phyloP scores from a whole-genome alignment of 768 basidiomycete genomes.

The Leccinum variicolor region DNA sequence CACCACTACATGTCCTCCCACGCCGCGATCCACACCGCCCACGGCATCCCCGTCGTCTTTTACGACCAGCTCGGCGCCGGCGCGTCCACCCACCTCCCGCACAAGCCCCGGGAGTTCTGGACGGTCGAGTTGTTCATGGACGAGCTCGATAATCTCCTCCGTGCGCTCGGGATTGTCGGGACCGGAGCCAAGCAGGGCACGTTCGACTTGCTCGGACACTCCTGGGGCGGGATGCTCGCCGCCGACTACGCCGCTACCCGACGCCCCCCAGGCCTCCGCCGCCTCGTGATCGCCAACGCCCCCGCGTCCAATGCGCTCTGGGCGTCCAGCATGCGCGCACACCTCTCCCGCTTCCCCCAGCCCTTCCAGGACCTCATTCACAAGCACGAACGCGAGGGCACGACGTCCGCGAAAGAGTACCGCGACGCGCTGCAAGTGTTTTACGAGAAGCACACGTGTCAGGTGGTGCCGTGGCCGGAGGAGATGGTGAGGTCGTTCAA shows the following conservation, averaged over 20 bases:
- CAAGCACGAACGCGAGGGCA: slow-evolving; percentile 32
- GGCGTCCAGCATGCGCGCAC: slow-evolving; percentile 16
- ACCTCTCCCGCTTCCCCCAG: slow-evolving; percentile 25
- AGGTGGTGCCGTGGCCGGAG: slow-evolving; percentile 30
- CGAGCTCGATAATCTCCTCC: slow-evolving; percentile 49
- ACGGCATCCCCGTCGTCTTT: slow-evolving; percentile 39
- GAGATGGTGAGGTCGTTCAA: slow-evolving; percentile 25
- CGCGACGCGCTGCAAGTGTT: slow-evolving; percentile 26
- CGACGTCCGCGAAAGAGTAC: slow-evolving; percentile 30
- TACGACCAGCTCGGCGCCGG: slow-evolving; percentile 49
- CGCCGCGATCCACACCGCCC: slow-evolving; percentile 26
- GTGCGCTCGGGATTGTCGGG: slow-evolving; percentile 35
- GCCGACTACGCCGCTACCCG: slow-evolving; percentile 35
- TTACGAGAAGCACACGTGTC: slow-evolving; percentile 31
- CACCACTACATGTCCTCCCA: slow-evolving; percentile 36
- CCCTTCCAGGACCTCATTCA: slow-evolving; percentile 23
- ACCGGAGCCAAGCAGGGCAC: slow-evolving; percentile 12
- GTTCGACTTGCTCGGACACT: slow-evolving; percentile 49
- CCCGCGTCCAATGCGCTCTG: slow-evolving; percentile 29
- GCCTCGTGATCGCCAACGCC: slow-evolving; percentile 31
- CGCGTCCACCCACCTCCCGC: slow-evolving; percentile 40
- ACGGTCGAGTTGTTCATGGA: slow-evolving; percentile 47
- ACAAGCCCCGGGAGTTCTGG: slow-evolving; percentile 38
- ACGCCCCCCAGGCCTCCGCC: slow-evolving; percentile 37
- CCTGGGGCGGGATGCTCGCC: slow-evolving; percentile 54